phyloP scores from a whole-genome alignment of 1,284 basidiomycete species.

The Ustilago nuda region DNA sequence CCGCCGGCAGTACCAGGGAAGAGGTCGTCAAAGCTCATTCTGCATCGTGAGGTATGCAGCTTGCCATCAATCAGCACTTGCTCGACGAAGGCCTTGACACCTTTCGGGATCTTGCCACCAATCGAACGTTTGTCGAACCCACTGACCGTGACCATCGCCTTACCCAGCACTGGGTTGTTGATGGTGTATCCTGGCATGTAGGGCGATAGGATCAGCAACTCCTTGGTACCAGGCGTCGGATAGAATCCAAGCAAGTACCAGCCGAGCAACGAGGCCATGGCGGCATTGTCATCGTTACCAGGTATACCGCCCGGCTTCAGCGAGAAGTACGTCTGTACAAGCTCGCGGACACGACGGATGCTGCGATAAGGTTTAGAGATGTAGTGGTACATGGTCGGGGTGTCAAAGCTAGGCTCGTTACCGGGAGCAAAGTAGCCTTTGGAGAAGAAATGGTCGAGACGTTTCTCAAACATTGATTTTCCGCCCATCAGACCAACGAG shows the following conservation, averaged over 20 bases:
- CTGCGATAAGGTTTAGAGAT: conserved; percentile 46
- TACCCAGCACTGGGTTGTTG: conserved; percentile 53
- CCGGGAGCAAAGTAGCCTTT: conserved; percentile 54
- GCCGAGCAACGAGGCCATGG: conserved; percentile 78
- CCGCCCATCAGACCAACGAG: conserved; percentile 56
- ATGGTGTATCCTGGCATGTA: conserved; percentile 58
- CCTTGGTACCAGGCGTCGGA: conserved; percentile 72
- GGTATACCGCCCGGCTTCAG: conserved; percentile 45
- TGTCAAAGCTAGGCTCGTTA: conserved; percentile 62
- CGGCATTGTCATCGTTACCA: conserved; percentile 75
- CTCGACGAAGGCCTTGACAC: conserved; percentile 41
- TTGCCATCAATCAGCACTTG: conserved; percentile 44
- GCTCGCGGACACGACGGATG: conserved; percentile 41
- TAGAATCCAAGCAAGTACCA: conserved; percentile 75
- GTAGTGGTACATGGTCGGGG: conserved; percentile 55
- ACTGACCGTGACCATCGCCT: conserved; percentile 43
- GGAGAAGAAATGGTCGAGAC: conserved; percentile 60
- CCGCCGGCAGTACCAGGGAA: conserved; percentile 35
- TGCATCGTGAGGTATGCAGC: conserved; percentile 36
- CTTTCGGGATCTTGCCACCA: conserved; percentile 26
- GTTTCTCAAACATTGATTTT: conserved; percentile 46
- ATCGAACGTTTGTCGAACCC: conserved; percentile 48
- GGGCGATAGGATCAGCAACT: conserved; percentile 58
- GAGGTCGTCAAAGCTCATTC: conserved; percentile 51
- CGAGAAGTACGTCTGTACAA: conserved; percentile 55